Conservation (phyloP, 1,284 basidiomycete genomes). For the Acaromyces ingoldii region DNA sequence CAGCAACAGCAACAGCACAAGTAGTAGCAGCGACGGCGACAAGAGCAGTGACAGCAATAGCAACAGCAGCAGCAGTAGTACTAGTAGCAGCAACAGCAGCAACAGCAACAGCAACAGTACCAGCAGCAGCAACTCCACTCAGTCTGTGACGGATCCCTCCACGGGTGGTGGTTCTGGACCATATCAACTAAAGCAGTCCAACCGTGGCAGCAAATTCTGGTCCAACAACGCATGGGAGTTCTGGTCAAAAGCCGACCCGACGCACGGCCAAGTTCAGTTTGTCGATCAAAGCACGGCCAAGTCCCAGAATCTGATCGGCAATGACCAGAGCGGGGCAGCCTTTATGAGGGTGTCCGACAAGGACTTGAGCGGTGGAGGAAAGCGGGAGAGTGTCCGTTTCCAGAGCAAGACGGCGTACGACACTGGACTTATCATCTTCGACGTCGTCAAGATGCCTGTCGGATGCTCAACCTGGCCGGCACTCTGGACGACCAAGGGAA, state of each 20-base stretch:
- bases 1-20: neutral
- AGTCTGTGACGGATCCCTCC: no score
- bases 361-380: slow-evolving; percentile 1
- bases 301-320: neutral
- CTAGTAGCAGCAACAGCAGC: neutral
- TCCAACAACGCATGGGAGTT: slow-evolving; percentile 1
- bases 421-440: slow-evolving; percentile 33
- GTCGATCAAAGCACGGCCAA: neutral
- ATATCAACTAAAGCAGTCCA: neutral
- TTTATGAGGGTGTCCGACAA: slow-evolving; percentile 1
- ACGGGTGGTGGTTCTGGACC: neutral
- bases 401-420: slow-evolving; percentile 31
- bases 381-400: slow-evolving; percentile 24
- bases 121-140: neutral
- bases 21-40: neutral
- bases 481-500: slow-evolving; percentile 28
- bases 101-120: neutral
- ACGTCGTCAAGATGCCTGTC: slow-evolving; percentile 36
- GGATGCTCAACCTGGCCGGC: slow-evolving; percentile 47
- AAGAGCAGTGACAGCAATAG: neutral
- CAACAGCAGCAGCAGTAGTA: neutral
- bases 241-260: slow-evolving; percentile 2
- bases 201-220: slow-evolving; percentile 6
- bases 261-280: slow-evolving; percentile 6
- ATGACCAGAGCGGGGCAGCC: neutral